Conservation (phyloP, 2,329 filamentous ascomycete genomes). For the Calonectria crousiana region DNA sequence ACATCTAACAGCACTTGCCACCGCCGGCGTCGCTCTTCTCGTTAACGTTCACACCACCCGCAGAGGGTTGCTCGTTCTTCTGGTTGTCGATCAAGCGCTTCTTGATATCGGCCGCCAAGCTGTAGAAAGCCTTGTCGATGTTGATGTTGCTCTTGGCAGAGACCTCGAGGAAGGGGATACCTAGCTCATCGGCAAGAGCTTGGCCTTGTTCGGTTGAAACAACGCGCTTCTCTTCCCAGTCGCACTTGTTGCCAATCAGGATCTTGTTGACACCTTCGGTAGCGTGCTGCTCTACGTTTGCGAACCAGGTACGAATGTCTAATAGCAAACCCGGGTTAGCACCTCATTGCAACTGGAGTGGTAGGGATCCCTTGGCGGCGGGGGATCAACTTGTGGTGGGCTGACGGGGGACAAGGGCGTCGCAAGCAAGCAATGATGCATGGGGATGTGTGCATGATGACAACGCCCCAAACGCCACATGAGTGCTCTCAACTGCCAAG, state of each 20-base stretch:
- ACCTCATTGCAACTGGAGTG: slow-evolving; percentile 12
- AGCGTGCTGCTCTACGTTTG: slow-evolving; percentile 97
- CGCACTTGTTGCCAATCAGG: slow-evolving; percentile 99
- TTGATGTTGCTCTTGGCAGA: slow-evolving; percentile 99
- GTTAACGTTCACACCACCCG: slow-evolving; percentile 76
- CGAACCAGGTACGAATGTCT: slow-evolving; percentile 99
- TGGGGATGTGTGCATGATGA: slow-evolving; percentile 4
- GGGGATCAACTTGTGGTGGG: not conserved
- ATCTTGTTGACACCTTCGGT: slow-evolving; percentile 99
- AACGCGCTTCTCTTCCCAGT: slow-evolving; percentile 99
- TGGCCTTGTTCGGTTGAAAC: slow-evolving; percentile 95
- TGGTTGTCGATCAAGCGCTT: slow-evolving; percentile 95
- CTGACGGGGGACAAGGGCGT: slow-evolving; percentile 5
- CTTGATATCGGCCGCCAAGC: slow-evolving; percentile 95
- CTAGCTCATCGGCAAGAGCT: slow-evolving; percentile 92
- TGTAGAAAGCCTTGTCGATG: slow-evolving; percentile 98
- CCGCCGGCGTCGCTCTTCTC: slow-evolving; percentile 69
- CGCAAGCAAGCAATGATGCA: not conserved
- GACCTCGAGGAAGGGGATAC: slow-evolving; percentile 98
- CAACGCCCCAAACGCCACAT: not conserved
- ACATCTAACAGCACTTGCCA: slow-evolving; percentile 81
- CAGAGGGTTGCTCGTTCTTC: slow-evolving; percentile 76
- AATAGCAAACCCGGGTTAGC: slow-evolving; percentile 34
- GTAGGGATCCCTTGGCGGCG: not conserved
- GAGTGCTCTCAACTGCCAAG: not conserved